Evolutionary conservation across 306 rosid species (phyloP).

Genomic region (Castanea sativa): DNA sequence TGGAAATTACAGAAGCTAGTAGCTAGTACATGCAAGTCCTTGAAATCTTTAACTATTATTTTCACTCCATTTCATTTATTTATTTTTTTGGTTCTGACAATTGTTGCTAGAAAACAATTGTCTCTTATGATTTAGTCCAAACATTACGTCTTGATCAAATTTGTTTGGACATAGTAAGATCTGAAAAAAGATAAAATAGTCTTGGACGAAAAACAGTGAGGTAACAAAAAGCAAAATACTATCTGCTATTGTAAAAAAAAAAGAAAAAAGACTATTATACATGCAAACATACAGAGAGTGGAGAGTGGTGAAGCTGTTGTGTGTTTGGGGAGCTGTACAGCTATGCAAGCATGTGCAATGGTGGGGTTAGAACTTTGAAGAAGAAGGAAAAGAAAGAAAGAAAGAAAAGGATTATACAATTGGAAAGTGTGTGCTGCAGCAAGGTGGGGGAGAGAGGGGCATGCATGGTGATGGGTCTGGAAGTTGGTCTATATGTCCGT

Average conservation of each 20-base stretch:
- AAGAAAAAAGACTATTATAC: not conserved
- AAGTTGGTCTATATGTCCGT: not conserved
- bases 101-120: no score
- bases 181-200: not conserved
- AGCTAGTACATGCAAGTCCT: no score
- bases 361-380: conserved; percentile 18
- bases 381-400: not conserved
- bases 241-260: not conserved
- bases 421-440: not conserved
- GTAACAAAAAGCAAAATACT: not conserved
- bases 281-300: not conserved
- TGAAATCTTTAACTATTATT: no score
- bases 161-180: no score
- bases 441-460: not conserved
- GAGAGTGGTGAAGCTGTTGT: not conserved
- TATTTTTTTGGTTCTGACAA: no score
- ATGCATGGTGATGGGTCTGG: not conserved
- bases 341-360: conserved; percentile 29
- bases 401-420: not conserved
- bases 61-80: no score
- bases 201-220: not conserved
- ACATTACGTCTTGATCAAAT: no score
- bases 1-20: no score
- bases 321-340: not conserved
- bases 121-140: no score